Conservation (phyloP, 805 yeast genomes). For the Hanseniaspora guilliermondii region DNA sequence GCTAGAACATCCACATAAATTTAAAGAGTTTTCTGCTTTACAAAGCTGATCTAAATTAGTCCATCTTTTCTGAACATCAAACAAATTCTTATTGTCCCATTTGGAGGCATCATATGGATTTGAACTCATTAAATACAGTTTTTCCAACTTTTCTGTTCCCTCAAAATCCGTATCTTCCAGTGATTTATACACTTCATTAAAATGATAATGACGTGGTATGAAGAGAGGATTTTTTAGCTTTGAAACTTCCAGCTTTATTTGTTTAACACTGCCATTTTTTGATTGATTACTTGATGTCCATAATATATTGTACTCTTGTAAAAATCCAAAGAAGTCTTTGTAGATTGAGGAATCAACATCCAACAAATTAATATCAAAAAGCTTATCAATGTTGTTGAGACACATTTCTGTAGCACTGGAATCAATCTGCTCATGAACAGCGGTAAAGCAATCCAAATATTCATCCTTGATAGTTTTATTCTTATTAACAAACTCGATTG, state of each 20-base stretch:
- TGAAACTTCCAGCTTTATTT: constrained; percentile 34
- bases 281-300: constrained; percentile 37
- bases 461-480: constrained; percentile 16
- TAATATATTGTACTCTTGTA: constrained; percentile 35
- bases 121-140: constrained; percentile 56
- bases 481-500: constrained; percentile 28
- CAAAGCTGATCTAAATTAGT: constrained; percentile 33
- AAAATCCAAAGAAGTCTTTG: constrained; percentile 30
- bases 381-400: constrained; percentile 16
- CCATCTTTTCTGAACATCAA: constrained; percentile 50
- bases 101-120: constrained; percentile 57
- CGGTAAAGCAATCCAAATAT: constrained; percentile 23
- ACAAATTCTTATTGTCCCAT: constrained; percentile 51
- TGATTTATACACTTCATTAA: constrained; percentile 68
- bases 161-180: constrained; percentile 19
- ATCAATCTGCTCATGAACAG: constrained; percentile 20
- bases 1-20: constrained; percentile 63
- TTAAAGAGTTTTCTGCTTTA: constrained; percentile 44
- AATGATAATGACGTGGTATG: constrained; percentile 72
- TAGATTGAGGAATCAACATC: constrained; percentile 27
- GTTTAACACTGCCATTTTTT: constrained; percentile 29
- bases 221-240: constrained; percentile 57
- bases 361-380: constrained; percentile 22
- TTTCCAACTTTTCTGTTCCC: constrained; percentile 37
- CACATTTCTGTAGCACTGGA: constrained; percentile 17